A percentile compares a stretch with the other conserved stretches of the same genome.
phyloP scores from a whole-genome alignment of 306 rosid genomes.

The Lablab purpureus region DNA sequence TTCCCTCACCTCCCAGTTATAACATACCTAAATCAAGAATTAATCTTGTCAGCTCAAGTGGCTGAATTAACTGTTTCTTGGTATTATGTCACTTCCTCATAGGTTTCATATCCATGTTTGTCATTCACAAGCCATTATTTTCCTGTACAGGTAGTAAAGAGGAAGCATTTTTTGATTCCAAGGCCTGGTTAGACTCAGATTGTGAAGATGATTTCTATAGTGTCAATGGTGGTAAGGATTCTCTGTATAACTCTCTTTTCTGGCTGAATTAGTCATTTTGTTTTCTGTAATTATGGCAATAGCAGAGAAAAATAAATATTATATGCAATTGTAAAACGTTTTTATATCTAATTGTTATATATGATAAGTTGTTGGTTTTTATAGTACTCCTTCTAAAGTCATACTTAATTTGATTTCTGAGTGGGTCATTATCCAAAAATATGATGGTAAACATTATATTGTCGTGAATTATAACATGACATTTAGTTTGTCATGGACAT shows the following conservation, averaged over 20 bases:
- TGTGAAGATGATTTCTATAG: constrained; percentile 93
- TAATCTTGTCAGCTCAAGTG: neutral
- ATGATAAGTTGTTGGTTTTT: no score
- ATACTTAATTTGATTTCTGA: neutral
- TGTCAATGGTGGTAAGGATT: constrained; percentile 91
- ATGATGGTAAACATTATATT: neutral
- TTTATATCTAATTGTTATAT: neutral
- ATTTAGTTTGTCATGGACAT: constrained; percentile 19
- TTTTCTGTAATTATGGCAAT: neutral
- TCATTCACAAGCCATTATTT: neutral
- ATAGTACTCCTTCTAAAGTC: neutral
- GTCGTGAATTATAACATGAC: neutral
- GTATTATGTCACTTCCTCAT: constrained; percentile 1
- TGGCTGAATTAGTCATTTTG: constrained; percentile 3
- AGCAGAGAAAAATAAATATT: neutral
- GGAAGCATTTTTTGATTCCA: constrained; percentile 86
- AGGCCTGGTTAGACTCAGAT: constrained; percentile 89
- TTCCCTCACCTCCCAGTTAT: neutral
- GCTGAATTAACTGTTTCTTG: constrained; percentile 2
- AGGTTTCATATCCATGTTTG: neutral
- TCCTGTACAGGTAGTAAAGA: constrained; percentile 78
- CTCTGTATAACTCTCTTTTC: constrained; percentile 23
- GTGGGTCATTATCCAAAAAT: neutral
- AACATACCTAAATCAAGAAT: neutral
- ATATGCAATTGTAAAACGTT: neutral